phyloP scores from a whole-genome alignment of 2,329 filamentous ascomycete species.

The Pseudogymnoascus sp. region DNA sequence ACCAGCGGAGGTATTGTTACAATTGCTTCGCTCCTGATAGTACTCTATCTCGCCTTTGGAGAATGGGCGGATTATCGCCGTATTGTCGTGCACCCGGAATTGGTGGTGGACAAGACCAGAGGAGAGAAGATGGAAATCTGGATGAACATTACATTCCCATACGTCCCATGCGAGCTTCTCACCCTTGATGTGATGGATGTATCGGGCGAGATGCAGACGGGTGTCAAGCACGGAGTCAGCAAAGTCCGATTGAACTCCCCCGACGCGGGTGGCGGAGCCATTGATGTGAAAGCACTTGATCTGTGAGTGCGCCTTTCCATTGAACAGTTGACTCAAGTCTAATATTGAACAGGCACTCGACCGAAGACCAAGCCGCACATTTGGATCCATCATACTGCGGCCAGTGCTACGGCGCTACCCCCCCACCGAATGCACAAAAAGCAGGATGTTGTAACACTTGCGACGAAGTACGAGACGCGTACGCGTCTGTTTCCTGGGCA shows the following conservation, averaged over 20 bases:
- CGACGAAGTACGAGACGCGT: conserved; percentile 92
- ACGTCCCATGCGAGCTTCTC: conserved; percentile 86
- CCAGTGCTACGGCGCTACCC: conserved; percentile 75
- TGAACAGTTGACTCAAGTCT: conserved; percentile 14
- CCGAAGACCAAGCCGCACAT: conserved; percentile 63
- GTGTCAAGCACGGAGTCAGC: conserved; percentile 83
- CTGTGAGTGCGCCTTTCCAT: conserved; percentile 42
- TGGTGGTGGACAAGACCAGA: conserved; percentile 94
- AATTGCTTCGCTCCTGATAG: conserved; percentile 77
- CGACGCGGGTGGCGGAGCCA: conserved; percentile 65
- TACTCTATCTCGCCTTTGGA: conserved; percentile 82
- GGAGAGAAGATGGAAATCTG: conserved; percentile 99
- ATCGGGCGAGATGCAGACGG: conserved; percentile 91
- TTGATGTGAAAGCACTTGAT: conserved; percentile 60
- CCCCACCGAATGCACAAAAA: conserved; percentile 65
- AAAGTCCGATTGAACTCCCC: conserved; percentile 74
- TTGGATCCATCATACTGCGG: conserved; percentile 91
- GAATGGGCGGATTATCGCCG: conserved; percentile 93
- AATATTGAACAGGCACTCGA: conserved; percentile 45
- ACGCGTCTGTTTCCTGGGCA: conserved; percentile 81
- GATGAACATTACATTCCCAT: conserved; percentile 92
- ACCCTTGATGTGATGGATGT: conserved; percentile 99
- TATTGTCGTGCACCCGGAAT: conserved; percentile 78
- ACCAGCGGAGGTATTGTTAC: conserved; percentile 94
- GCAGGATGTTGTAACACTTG: conserved; percentile 94